Percentiles rank a stretch among this genome's conserved stretches.
Conservation (phyloP, 768 basidiomycete species). For the Tricholoma flavovirens region DNA sequence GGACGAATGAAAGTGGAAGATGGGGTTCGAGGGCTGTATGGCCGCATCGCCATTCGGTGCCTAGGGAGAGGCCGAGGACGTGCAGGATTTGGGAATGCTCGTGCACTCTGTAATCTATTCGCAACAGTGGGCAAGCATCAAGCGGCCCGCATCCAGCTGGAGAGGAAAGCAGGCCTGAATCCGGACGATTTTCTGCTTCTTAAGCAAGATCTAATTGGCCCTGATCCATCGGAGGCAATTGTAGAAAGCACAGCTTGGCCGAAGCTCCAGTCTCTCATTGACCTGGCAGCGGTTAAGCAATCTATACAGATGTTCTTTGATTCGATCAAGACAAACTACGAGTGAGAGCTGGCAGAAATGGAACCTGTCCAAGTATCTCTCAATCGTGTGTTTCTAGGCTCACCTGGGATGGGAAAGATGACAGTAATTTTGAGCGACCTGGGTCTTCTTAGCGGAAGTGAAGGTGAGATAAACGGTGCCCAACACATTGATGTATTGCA, state of each 20-base stretch:
- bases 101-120: conserved; percentile 51
- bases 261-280: conserved; percentile 46
- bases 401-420: conserved; percentile 70
- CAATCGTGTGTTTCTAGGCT: conserved; percentile 62
- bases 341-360: conserved; percentile 52
- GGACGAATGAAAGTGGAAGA: conserved; percentile 52
- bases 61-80: conserved; percentile 55
- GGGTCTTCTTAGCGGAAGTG: conserved; percentile 63
- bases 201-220: conserved; percentile 59
- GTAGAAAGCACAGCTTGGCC: conserved; percentile 43
- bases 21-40: conserved; percentile 48
- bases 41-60: conserved; percentile 52
- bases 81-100: conserved; percentile 63
- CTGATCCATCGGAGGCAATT: conserved; percentile 49
- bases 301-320: conserved; percentile 43
- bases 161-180: conserved; percentile 30
- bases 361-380: conserved; percentile 49
- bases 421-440: conserved; percentile 60
- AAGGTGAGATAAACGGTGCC: conserved; percentile 37
- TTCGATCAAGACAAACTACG: conserved; percentile 47
- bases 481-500: neutral
- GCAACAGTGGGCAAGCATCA: conserved; percentile 45
- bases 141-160: conserved; percentile 40
- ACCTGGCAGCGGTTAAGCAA: conserved; percentile 53
- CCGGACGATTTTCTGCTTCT: conserved; percentile 48